Conservation (phyloP, 2,329 filamentous ascomycete genomes). For the Cryphonectria nitschkei region DNA sequence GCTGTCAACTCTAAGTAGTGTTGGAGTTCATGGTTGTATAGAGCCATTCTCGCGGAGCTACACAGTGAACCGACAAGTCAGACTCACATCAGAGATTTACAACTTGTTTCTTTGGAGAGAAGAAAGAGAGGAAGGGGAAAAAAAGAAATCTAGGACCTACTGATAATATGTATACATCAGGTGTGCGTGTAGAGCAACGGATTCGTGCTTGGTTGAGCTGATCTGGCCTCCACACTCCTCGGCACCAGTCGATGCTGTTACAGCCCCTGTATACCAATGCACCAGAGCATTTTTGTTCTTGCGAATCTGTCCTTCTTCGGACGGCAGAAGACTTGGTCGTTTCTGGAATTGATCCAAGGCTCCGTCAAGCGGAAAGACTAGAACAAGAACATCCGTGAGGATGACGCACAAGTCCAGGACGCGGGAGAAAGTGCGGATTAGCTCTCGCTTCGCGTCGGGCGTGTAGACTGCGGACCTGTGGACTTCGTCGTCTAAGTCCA, state of each 20-base stretch:
- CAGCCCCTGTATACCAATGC: conserved; percentile 47
- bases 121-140: not conserved
- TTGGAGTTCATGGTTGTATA: conserved; percentile 52
- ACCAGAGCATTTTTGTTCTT: conserved; percentile 42
- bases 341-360: conserved; percentile 23
- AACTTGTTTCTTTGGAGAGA: no score
- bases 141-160: conserved; percentile 41
- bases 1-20: conserved; percentile 44
- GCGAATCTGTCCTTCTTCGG: conserved; percentile 39
- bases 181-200: conserved; percentile 49
- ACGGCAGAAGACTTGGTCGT: conserved; percentile 31
- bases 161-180: conserved; percentile 57
- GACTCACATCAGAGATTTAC: not conserved
- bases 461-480: conserved; percentile 50
- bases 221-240: conserved; percentile 36
- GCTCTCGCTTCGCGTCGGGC: conserved; percentile 47
- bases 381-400: conserved; percentile 50
- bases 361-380: conserved; percentile 50
- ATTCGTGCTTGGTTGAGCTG: conserved; percentile 49
- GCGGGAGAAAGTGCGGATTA: conserved; percentile 50
- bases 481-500: conserved; percentile 50
- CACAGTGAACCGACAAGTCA: not conserved
- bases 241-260: conserved; percentile 37
- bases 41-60: conserved; percentile 24
- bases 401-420: conserved; percentile 51